These are phyloP conservation scores for Xylaria longipes DNA, from an alignment of 495 filamentous ascomycete genomes.

Conservation along the genomic window DNA sequence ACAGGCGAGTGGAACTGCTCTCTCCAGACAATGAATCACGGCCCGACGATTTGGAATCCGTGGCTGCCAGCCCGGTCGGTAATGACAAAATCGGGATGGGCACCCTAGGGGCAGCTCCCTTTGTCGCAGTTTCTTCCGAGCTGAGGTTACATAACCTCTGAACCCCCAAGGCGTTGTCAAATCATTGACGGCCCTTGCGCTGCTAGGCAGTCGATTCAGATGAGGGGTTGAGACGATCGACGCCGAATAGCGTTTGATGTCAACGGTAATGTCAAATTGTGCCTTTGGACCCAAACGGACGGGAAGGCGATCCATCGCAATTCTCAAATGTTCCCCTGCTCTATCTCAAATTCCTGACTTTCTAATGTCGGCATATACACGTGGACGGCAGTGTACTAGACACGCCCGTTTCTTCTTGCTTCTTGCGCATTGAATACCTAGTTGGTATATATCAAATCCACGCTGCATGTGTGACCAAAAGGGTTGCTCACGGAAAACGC, in stretches of 20 bases:
- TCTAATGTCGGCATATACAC: constrained; percentile 1
- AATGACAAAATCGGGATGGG: constrained; percentile 23
- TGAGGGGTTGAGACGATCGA: constrained; percentile 21
- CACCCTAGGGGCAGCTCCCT: constrained; percentile 2
- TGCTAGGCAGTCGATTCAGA: constrained; percentile 1
- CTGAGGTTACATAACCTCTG: constrained; percentile 19
- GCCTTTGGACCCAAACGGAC: background rate
- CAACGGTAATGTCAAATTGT: constrained; percentile 22
- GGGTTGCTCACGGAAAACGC: constrained; percentile 22
- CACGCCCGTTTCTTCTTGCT: background rate
- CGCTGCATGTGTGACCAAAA: constrained; percentile 19
- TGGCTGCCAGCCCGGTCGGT: constrained; percentile 13
- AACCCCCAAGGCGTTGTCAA: constrained; percentile 11
- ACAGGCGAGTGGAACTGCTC: constrained; percentile 15
- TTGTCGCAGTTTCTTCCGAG: constrained; percentile 20
- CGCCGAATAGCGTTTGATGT: constrained; percentile 3
- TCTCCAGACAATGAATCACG: background rate
- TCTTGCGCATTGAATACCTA: background rate
- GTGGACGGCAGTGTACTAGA: constrained; percentile 7
- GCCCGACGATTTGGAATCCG: constrained; percentile 27
- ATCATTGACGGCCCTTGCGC: constrained; percentile 8
- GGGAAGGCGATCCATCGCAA: constrained; percentile 9
- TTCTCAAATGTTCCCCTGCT: constrained; percentile 23
- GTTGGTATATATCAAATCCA: constrained; percentile 22
- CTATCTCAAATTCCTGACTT: constrained; percentile 24